Evolutionary conservation across 768 basidiomycete genomes (phyloP).

Genomic region (Pilatotrama ljubarskyi): DNA sequence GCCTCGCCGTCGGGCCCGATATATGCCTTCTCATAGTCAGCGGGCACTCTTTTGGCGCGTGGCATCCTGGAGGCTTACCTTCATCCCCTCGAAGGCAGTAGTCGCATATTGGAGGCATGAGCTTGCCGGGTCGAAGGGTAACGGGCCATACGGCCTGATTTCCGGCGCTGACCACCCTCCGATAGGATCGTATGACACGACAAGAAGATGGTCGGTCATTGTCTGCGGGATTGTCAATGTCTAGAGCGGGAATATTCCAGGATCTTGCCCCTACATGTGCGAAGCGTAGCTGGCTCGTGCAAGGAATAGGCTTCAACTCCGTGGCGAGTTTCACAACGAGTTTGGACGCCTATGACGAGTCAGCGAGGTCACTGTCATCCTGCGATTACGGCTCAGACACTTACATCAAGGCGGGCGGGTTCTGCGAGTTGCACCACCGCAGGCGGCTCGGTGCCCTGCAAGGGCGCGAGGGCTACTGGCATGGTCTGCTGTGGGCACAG

Average conservation of each 20-base stretch:
- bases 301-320: constrained; percentile 50
- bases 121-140: constrained; percentile 55
- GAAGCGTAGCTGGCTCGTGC: constrained; percentile 49
- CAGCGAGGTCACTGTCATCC: too few species aligned
- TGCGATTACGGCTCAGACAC: not conserved
- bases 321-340: constrained; percentile 48
- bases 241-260: not conserved
- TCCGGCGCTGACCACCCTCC: constrained; percentile 72
- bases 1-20: constrained; percentile 65
- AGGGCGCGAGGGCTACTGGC: too few species aligned
- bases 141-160: constrained; percentile 68
- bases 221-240: constrained; percentile 35
- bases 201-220: constrained; percentile 77
- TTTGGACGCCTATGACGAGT: constrained; percentile 50
- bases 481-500: too few species aligned
- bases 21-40: constrained; percentile 53
- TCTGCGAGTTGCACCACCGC: not conserved
- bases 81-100: constrained; percentile 65
- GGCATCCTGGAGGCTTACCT: constrained; percentile 38
- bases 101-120: constrained; percentile 63
- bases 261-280: constrained; percentile 49
- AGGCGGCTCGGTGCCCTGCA: too few species aligned
- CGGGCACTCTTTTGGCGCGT: not conserved
- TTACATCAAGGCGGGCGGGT: not conserved
- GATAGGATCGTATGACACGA: constrained; percentile 56